Conservation (phyloP, 768 basidiomycete genomes). For the Boletus eberwhitei region DNA sequence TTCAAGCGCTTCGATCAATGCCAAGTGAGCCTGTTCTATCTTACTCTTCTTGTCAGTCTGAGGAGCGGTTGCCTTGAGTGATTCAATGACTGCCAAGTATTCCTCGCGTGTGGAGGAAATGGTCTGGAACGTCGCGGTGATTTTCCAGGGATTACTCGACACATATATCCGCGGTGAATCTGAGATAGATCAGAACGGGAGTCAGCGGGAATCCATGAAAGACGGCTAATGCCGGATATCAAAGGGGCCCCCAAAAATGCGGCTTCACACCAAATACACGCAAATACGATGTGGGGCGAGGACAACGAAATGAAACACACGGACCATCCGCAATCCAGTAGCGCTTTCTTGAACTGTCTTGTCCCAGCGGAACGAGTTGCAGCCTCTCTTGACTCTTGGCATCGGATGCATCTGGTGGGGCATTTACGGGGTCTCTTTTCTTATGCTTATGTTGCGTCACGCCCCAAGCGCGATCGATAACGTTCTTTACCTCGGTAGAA, state of each 20-base stretch:
- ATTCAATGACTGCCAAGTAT: conserved; percentile 61
- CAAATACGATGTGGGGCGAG: conserved; percentile 53
- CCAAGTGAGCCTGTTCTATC: conserved; percentile 56
- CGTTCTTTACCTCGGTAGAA: conserved; percentile 60
- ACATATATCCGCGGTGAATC: conserved; percentile 83
- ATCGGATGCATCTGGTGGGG: conserved; percentile 56
- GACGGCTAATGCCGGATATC: conserved; percentile 37
- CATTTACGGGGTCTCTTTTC: conserved; percentile 62
- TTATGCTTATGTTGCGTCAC: conserved; percentile 82
- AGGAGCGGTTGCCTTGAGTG: conserved; percentile 51
- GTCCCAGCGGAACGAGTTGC: conserved; percentile 69
- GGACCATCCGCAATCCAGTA: conserved; percentile 89
- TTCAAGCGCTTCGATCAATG: conserved; percentile 61
- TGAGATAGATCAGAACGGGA: conserved; percentile 37
- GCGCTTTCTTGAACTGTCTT: conserved; percentile 71
- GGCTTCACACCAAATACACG: conserved; percentile 61
- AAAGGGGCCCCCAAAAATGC: conserved; percentile 44
- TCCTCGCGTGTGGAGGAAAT: conserved; percentile 71
- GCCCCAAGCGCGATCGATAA: conserved; percentile 84
- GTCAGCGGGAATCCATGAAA: conserved; percentile 33
- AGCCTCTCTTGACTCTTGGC: conserved; percentile 65
- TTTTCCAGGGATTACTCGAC: conserved; percentile 91
- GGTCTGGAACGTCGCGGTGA: conserved; percentile 70
- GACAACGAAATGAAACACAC: conserved; percentile 47
- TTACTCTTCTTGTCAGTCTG: conserved; percentile 52